Evolutionary conservation across 768 basidiomycete species (phyloP).

Genomic region (Amanita jacksonii): DNA sequence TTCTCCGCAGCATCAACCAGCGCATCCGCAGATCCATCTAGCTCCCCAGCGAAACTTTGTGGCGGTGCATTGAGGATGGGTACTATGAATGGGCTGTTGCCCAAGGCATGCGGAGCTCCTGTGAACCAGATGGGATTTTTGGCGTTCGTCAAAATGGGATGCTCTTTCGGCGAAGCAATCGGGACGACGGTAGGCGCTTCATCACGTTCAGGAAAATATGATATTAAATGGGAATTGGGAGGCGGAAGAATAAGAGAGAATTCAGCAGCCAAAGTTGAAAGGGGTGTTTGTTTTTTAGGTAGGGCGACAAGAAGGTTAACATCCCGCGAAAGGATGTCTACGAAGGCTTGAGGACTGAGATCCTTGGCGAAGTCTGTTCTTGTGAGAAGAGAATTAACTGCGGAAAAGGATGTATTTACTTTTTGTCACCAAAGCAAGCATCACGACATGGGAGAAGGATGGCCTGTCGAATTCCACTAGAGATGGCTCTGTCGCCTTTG

Average conservation of each 20-base stretch:
- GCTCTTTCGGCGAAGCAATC: constrained; percentile 36
- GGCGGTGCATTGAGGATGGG: constrained; percentile 73
- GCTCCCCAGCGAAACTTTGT: constrained; percentile 69
- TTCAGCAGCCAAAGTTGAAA: constrained; percentile 77
- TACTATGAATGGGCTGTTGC: constrained; percentile 68
- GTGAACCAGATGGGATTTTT: constrained; percentile 66
- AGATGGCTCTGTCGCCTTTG: constrained; percentile 61
- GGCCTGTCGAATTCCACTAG: constrained; percentile 64
- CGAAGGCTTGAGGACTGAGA: constrained; percentile 73
- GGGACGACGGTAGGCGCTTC: constrained; percentile 58
- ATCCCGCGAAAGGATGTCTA: constrained; percentile 54
- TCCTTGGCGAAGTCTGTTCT: constrained; percentile 57
- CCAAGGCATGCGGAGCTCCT: constrained; percentile 55
- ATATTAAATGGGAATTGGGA: constrained; percentile 73
- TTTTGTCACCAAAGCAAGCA: constrained; percentile 83
- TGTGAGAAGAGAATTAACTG: neutral
- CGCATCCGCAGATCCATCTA: constrained; percentile 53
- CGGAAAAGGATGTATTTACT: constrained; percentile 36
- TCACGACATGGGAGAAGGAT: constrained; percentile 75
- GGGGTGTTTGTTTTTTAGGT: constrained; percentile 62
- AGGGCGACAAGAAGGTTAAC: constrained; percentile 83
- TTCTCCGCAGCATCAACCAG: constrained; percentile 64
- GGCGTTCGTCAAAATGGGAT: constrained; percentile 37
- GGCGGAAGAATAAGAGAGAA: constrained; percentile 88
- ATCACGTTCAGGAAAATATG: constrained; percentile 75